Conservation (phyloP, 140 eudicot genomes). For the Erigeron philadelphicus region DNA sequence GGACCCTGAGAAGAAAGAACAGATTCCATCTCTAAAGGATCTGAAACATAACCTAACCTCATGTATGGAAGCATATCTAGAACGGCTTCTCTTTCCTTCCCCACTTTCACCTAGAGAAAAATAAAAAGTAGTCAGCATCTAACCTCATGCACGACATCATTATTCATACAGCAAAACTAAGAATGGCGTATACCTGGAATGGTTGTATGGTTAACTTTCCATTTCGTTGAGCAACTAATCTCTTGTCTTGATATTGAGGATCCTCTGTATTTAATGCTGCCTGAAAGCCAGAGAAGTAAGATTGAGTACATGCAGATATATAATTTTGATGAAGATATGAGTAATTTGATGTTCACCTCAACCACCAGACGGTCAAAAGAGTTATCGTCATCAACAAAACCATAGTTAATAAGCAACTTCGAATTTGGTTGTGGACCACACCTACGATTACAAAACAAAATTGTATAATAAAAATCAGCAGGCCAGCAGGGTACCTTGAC, state of each 20-base stretch:
- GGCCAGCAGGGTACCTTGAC: constrained; percentile 2
- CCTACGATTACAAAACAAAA: constrained; percentile 52
- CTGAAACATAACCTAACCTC: constrained; percentile 91
- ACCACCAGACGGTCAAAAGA: constrained; percentile 66
- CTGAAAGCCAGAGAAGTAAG: constrained; percentile 34
- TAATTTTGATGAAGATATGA: constrained; percentile 9
- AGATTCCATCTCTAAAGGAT: constrained; percentile 87
- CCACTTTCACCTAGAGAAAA: constrained; percentile 60
- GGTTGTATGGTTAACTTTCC: constrained; percentile 75
- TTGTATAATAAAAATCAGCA: constrained; percentile 7
- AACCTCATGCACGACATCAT: constrained; percentile 2
- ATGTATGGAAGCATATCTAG: constrained; percentile 87
- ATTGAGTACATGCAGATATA: constrained; percentile 21
- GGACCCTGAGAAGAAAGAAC: constrained; percentile 93
- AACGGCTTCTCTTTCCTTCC: constrained; percentile 83
- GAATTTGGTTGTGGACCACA: constrained; percentile 99
- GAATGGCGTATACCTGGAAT: constrained; percentile 47
- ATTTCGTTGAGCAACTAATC: constrained; percentile 89
- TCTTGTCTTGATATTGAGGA: constrained; percentile 95
- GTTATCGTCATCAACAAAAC: constrained; percentile 91
- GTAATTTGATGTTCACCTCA: constrained; percentile 45
- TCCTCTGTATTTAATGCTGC: constrained; percentile 90
- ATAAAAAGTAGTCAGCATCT: constrained; percentile 2
- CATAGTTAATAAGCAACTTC: constrained; percentile 81
- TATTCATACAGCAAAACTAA: neutral